These are phyloP conservation scores for Pestalotiopsis fici DNA, from an alignment of 2,329 filamentous ascomycete genomes.

Conservation along the genomic window DNA sequence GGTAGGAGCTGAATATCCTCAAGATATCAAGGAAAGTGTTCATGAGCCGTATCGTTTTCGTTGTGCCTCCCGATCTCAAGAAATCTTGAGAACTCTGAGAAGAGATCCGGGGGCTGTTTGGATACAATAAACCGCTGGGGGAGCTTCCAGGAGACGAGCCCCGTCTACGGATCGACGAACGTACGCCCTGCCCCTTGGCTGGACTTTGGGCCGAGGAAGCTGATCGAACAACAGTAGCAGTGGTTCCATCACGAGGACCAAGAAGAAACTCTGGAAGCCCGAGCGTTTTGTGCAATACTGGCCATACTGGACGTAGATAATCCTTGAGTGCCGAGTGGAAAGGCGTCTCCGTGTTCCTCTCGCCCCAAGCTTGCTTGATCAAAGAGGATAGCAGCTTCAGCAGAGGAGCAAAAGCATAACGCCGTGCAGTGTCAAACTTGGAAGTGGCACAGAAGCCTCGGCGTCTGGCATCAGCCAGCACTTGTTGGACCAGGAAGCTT, in stretches of 20 bases:
- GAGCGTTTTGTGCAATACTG: constrained; percentile 61
- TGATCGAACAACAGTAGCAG: constrained; percentile 31
- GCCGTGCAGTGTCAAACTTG: constrained; percentile 65
- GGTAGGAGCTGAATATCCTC: constrained; percentile 77
- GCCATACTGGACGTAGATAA: constrained; percentile 65
- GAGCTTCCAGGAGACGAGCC: constrained; percentile 52
- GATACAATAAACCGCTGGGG: constrained; percentile 31
- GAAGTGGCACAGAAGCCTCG: constrained; percentile 66
- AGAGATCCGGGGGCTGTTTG: constrained; percentile 38
- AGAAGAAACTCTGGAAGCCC: constrained; percentile 71
- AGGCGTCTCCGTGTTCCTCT: constrained; percentile 64
- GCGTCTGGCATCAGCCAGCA: constrained; percentile 60
- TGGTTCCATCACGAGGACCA: constrained; percentile 43
- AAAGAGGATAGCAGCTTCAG: constrained; percentile 66
- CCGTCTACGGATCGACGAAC: constrained; percentile 39
- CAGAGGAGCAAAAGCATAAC: constrained; percentile 63
- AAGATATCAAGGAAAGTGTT: constrained; percentile 87
- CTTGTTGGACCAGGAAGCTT: constrained; percentile 64
- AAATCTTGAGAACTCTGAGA: constrained; percentile 61
- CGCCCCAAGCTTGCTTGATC: constrained; percentile 69
- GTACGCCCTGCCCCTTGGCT: constrained; percentile 30
- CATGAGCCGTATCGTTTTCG: constrained; percentile 73
- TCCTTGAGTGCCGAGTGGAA: constrained; percentile 64
- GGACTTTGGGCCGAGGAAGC: constrained; percentile 34
- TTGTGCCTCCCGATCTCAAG: constrained; percentile 57